phyloP scores from a whole-genome alignment of 441 rosid species.

The Flueggea neowawraea region DNA sequence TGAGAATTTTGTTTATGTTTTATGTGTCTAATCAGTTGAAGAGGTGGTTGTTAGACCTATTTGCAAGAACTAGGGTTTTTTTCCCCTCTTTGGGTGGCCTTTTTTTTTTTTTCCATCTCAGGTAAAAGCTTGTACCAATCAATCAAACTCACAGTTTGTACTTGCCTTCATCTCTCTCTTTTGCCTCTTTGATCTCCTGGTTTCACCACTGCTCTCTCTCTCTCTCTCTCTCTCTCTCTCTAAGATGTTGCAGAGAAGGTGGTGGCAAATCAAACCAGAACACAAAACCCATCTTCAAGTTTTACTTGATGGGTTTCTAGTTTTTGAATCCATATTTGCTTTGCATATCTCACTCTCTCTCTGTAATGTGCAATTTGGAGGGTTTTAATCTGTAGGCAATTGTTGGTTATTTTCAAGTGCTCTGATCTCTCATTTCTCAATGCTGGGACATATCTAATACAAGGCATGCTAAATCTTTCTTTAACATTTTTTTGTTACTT shows the following conservation, averaged over 20 bases:
- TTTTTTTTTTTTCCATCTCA: background rate
- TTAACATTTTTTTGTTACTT: too few species aligned
- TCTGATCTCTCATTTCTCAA: too few species aligned
- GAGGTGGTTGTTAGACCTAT: conserved; percentile 24
- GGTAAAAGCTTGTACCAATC: background rate
- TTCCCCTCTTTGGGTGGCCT: background rate
- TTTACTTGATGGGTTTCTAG: background rate
- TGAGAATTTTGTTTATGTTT: background rate
- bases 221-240: too few species aligned
- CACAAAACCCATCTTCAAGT: conserved; percentile 5
- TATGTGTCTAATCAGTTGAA: conserved; percentile 10
- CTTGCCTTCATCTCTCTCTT: conserved; percentile 18
- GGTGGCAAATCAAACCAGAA: conserved; percentile 5
- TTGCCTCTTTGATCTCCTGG: conserved; percentile 34
- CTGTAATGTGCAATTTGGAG: background rate
- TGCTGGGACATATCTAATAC: too few species aligned
- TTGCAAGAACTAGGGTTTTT: conserved; percentile 57
- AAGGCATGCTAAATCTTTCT: too few species aligned
- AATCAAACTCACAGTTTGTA: background rate
- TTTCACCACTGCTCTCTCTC: conserved; percentile 18
- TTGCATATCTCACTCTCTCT: too few species aligned
- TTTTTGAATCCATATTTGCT: conserved; percentile 4
- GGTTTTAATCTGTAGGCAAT: too few species aligned
- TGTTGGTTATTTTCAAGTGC: too few species aligned
- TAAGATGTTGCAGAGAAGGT: background rate